Conservation (phyloP, 805 yeast genomes). For the Hanseniaspora mollemarum region DNA sequence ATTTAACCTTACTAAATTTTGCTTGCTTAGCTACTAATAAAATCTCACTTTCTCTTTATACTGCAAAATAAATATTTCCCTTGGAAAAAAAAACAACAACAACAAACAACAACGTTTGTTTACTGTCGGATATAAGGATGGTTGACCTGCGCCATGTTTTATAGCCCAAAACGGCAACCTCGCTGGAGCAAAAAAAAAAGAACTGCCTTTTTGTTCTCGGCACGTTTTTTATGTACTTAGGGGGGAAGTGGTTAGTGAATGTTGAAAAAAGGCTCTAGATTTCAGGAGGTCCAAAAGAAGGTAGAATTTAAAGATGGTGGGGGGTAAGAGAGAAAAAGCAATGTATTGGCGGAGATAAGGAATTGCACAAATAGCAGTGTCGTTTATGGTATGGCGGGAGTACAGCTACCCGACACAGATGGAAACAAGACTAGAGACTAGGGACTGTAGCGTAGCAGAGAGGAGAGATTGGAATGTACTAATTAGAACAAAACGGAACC, state of each 20-base stretch:
- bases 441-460: no score
- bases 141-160: neutral
- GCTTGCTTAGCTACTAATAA: neutral
- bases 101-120: neutral
- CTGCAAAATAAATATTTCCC: neutral
- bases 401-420: no score
- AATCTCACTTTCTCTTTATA: neutral
- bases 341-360: no score
- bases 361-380: no score
- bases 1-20: neutral
- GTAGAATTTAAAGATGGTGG: no score
- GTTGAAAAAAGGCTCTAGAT: no score
- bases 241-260: neutral
- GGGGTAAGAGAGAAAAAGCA: no score
- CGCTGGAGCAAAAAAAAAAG: neutral
- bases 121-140: constrained; percentile 2
- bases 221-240: neutral
- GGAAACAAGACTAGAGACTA: no score
- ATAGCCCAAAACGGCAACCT: neutral
- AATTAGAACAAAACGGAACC: no score
- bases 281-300: no score
- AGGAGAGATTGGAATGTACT: no score
- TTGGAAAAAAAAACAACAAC: neutral
- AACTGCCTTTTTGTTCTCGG: neutral
- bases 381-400: no score